These are phyloP conservation scores for Drechmeria coniospora DNA, from an alignment of 2,329 filamentous ascomycete species.

Conservation along the genomic window DNA sequence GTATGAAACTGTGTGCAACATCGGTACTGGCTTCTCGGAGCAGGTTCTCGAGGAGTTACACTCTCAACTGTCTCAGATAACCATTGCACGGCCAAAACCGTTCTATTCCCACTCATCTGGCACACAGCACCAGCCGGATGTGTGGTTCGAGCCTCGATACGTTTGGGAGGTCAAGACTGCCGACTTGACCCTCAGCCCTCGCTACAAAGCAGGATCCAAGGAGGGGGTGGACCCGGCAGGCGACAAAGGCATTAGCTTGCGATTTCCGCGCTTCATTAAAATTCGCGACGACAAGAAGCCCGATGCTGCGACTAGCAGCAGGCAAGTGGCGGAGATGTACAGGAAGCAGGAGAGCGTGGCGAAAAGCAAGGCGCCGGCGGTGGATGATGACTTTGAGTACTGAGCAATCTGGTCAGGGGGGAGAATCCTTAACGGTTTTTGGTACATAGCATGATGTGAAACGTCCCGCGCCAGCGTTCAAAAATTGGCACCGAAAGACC, in stretches of 20 bases:
- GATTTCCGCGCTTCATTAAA: constrained; percentile 89
- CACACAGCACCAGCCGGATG: constrained; percentile 86
- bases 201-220: constrained; percentile 80
- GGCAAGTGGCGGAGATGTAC: constrained; percentile 94
- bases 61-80: constrained; percentile 54
- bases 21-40: constrained; percentile 93
- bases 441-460: too few species aligned
- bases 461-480: too few species aligned
- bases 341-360: constrained; percentile 79
- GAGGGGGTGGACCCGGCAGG: constrained; percentile 60
- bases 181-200: constrained; percentile 79
- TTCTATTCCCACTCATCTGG: constrained; percentile 81
- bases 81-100: constrained; percentile 83
- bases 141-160: constrained; percentile 90
- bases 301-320: constrained; percentile 70
- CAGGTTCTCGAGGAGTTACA: constrained; percentile 83
- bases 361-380: constrained; percentile 71
- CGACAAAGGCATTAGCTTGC: constrained; percentile 67
- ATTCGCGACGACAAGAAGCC: constrained; percentile 90
- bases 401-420: background rate
- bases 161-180: constrained; percentile 99
- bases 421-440: too few species aligned
- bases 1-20: constrained; percentile 96
- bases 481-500: too few species aligned
- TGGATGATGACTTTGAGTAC: constrained; percentile 98